Evolutionary conservation across 257 asterid species (phyloP).

Genomic region (Plantago elongata): DNA sequence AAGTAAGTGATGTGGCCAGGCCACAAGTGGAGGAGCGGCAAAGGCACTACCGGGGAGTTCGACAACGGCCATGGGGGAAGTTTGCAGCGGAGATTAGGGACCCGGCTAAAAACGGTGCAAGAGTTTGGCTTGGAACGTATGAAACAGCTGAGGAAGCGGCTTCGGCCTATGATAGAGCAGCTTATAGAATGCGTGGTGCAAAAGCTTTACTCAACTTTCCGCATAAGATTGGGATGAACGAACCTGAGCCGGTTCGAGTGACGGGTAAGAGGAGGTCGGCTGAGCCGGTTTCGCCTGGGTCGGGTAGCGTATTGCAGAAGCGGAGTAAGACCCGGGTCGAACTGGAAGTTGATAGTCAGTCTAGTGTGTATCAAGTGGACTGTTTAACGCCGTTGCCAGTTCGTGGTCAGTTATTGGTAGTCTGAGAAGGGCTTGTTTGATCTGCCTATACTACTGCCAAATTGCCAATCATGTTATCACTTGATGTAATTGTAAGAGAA

Average conservation of each 20-base stretch:
- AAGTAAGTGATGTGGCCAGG: constrained; percentile 6
- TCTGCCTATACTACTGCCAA: not conserved
- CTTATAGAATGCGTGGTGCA: constrained; percentile 83
- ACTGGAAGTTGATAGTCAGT: constrained; percentile 50
- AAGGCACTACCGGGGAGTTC: constrained; percentile 75
- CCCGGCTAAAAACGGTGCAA: constrained; percentile 82
- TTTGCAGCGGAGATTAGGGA: constrained; percentile 91
- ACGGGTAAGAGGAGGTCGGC: constrained; percentile 58
- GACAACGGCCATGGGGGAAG: constrained; percentile 92
- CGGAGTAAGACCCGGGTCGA: constrained; percentile 46
- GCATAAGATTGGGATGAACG: constrained; percentile 57
- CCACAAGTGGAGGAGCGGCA: constrained; percentile 26
- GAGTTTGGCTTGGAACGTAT: constrained; percentile 93
- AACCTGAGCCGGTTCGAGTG: constrained; percentile 81
- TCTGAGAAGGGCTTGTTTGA: constrained; percentile 8
- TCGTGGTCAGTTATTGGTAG: constrained; percentile 10
- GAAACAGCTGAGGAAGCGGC: constrained; percentile 91
- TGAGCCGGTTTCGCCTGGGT: constrained; percentile 46
- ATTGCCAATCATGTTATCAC: no score
- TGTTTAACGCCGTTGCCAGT: constrained; percentile 31
- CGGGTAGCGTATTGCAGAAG: constrained; percentile 55
- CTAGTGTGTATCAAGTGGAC: constrained; percentile 29
- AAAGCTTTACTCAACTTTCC: constrained; percentile 86
- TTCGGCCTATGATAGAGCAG: constrained; percentile 79
- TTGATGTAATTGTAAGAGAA: no score